Conservation (phyloP, 2,329 filamentous ascomycete genomes). For the Coniochaeta prunicola region DNA sequence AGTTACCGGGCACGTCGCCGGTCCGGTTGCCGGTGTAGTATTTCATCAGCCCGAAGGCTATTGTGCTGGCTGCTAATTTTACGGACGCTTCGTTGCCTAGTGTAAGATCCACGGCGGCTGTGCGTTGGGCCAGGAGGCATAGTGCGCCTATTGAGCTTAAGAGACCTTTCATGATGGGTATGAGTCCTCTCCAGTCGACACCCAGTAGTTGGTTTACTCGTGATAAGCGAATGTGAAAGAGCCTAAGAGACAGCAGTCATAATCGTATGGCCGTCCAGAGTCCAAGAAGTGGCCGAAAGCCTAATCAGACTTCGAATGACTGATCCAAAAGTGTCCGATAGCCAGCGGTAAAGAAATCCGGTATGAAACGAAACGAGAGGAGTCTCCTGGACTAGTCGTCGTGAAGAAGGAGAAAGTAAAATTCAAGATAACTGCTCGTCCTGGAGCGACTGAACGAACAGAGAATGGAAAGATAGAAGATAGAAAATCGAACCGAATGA, state of each 20-base stretch:
- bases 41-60: conserved; percentile 39
- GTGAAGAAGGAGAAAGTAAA: not conserved
- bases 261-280: not conserved
- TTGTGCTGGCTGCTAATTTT: conserved; percentile 37
- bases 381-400: not conserved
- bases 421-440: not conserved
- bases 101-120: conserved; percentile 12
- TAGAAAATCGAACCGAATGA: not conserved
- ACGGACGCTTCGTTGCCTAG: conserved; percentile 29
- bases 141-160: conserved; percentile 7
- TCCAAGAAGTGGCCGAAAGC: not conserved
- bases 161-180: conserved; percentile 11
- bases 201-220: too few relatives aligned
- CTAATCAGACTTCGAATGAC: not conserved
- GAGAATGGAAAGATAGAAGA: not conserved
- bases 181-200: too few relatives aligned
- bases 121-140: conserved; percentile 12
- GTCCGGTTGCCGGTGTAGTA: conserved; percentile 53
- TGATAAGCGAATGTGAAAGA: too few relatives aligned
- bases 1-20: conserved; percentile 49
- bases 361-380: not conserved
- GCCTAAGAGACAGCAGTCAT: not conserved
- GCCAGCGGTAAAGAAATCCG: not conserved
- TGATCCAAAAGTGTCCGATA: not conserved
- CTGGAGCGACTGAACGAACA: not conserved